Evolutionary conservation across 2,329 filamentous ascomycete species (phyloP), one percentile per base, ranked within the genome.

Genomic region (Aspergillus sergii): DNA sequence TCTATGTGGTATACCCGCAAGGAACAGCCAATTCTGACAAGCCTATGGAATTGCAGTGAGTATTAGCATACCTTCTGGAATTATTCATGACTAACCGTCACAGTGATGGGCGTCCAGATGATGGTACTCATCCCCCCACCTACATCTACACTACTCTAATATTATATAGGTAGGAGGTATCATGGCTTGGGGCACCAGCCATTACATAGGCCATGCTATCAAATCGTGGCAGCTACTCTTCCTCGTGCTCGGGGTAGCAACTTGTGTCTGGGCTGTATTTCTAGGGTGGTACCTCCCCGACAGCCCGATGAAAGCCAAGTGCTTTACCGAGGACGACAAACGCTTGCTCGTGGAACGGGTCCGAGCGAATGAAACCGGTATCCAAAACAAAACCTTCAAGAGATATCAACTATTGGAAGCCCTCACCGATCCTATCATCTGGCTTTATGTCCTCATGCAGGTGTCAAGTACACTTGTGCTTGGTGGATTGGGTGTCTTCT

Each of bases 1-100:
- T 81, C 83, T 26, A 89, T 90, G 79, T 91, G 89, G 89, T 91
- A 91, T 74, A 85, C 84, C 58, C 82, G 88, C 39, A 84, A 88
- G 59, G 88, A 91, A 68, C 89, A 91, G 70, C 83, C 88, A 0
- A 73, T 84, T 0, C 82, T 86, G 28, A 87, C 90, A 7, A 88
- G 86, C 0, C 89, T 86, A 72, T 91, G 88, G 88, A 88, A 89
- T 72, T 89, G 89, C 84, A 91, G 45, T 48, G 28, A 16, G 45
- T 16, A 8, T 2, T 16, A 19, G 2, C 14, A 14, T 48, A 4
- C 23, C 23, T 9, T 4, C 7, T 8, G 4, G 12, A 14, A 48
- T 28, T 48, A 4, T 3, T 12, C 12, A 28, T 4, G 3, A 19
- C 45, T 48, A 48, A 48, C 11, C 1, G 23, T 26, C 2, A 5